Evolutionary conservation across 768 basidiomycete species (phyloP).

Genomic region (Kwoniella heveanensis): DNA sequence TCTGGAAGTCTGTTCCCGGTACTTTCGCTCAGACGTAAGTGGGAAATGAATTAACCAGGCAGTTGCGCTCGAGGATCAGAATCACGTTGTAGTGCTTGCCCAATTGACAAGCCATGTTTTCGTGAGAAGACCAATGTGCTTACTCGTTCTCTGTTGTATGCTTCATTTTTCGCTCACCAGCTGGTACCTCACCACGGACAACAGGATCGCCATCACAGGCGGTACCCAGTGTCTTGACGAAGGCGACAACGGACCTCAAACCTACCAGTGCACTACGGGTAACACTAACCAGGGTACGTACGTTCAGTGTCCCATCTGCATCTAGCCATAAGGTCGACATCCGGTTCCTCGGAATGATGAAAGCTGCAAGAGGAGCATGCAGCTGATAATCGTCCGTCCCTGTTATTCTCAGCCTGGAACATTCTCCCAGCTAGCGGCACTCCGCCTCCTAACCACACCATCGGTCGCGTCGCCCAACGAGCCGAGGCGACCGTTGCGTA

Average conservation of each 20-base stretch:
- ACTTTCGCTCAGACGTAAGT: constrained; percentile 21
- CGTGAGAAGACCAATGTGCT: too few relatives aligned
- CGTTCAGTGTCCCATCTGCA: too few relatives aligned
- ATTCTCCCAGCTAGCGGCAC: constrained; percentile 7
- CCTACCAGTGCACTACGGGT: constrained; percentile 51
- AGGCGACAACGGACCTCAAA: constrained; percentile 34
- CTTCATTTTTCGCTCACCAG: neutral
- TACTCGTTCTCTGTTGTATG: neutral
- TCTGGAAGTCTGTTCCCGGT: constrained; percentile 6
- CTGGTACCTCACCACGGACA: constrained; percentile 33
- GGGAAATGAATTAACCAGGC: too few relatives aligned
- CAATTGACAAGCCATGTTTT: too few relatives aligned
- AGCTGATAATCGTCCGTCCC: neutral
- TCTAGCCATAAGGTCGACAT: too few relatives aligned
- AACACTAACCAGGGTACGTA: constrained; percentile 51
- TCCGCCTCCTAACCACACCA: constrained; percentile 14
- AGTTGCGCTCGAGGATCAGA: too few relatives aligned
- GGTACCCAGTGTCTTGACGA: constrained; percentile 43
- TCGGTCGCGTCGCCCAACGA: constrained; percentile 11
- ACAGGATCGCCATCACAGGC: constrained; percentile 29
- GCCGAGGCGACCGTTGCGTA: constrained; percentile 7
- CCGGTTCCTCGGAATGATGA: too few relatives aligned
- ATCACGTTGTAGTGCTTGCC: too few relatives aligned
- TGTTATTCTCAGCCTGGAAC: constrained; percentile 3
- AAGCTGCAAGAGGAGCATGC: too few relatives aligned